Conservation (phyloP, 2,329 filamentous ascomycete species). For the Beauveria pseudobassiana region DNA sequence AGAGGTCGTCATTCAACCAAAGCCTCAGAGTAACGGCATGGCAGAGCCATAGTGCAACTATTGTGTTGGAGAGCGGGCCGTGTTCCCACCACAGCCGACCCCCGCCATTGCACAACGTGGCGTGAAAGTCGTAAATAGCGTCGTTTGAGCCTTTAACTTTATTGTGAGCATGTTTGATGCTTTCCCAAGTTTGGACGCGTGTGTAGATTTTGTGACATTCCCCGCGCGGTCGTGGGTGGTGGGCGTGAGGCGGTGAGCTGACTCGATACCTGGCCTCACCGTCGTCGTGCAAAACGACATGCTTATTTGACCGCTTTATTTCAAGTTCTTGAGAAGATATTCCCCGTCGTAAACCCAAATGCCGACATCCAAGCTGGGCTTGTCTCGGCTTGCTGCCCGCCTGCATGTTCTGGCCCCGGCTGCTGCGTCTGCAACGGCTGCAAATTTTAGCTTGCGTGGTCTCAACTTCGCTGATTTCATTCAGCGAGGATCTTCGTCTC, state of each 20-base stretch:
- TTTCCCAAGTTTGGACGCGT: neutral
- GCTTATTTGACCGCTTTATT: neutral
- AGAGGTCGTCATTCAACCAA: neutral
- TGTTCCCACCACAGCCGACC: neutral
- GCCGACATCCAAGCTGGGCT: neutral
- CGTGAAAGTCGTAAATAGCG: neutral
- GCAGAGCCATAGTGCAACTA: neutral
- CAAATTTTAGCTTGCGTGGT: neutral
- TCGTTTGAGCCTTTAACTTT: neutral
- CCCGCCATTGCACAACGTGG: conserved; percentile 1
- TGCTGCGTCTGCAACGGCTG: neutral
- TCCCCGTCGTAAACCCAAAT: neutral
- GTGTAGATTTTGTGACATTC: too few species aligned
- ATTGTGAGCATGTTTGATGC: neutral
- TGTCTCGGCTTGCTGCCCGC: neutral
- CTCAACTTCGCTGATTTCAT: neutral
- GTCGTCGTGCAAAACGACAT: neutral
- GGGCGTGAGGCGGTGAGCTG: neutral
- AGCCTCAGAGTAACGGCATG: neutral
- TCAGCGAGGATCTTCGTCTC: neutral
- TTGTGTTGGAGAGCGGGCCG: neutral
- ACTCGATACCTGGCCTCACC: neutral
- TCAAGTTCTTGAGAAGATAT: neutral
- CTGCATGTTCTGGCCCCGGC: neutral
- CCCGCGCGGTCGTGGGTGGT: neutral